Conservation (phyloP, 768 basidiomycete genomes). For the Agrocybe pediades region DNA sequence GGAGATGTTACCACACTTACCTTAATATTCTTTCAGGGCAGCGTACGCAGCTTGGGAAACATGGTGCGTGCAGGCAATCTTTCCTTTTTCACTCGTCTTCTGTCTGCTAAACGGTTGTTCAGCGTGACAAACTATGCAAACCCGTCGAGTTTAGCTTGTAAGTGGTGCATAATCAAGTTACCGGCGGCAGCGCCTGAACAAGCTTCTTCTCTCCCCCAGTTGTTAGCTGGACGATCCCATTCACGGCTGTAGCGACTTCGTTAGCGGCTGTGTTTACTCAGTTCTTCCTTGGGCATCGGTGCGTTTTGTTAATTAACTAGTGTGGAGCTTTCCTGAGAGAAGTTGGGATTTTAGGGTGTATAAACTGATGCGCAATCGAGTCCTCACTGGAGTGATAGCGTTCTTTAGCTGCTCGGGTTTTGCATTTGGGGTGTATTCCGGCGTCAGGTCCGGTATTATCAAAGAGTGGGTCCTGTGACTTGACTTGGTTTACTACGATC, state of each 20-base stretch:
- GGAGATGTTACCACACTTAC: no score
- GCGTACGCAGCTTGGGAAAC: constrained; percentile 35
- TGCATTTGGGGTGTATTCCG: constrained; percentile 43
- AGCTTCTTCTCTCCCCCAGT: constrained; percentile 24
- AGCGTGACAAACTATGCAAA: constrained; percentile 43
- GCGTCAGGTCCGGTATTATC: constrained; percentile 44
- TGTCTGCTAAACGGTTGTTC: no score
- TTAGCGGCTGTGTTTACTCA: constrained; percentile 52
- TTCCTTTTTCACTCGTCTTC: neutral
- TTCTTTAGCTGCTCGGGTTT: constrained; percentile 39
- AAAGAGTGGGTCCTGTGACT: constrained; percentile 42
- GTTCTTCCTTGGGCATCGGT: constrained; percentile 49
- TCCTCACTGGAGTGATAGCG: constrained; percentile 36
- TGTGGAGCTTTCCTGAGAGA: neutral
- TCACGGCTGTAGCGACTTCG: constrained; percentile 48
- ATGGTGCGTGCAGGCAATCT: constrained; percentile 19
- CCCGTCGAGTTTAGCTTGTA: constrained; percentile 34
- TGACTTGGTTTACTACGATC: constrained; percentile 14
- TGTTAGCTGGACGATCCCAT: constrained; percentile 49
- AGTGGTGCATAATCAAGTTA: neutral
- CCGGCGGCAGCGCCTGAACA: neutral
- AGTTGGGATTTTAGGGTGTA: constrained; percentile 27
- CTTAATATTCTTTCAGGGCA: constrained; percentile 22
- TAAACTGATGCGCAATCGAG: constrained; percentile 33
- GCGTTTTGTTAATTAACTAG: constrained; percentile 5